Percentiles rank a stretch among this genome's conserved stretches.
Evolutionary conservation across 31 red algal species (phyloP).

Genomic region (Odonthalia washingtoniensis): DNA sequence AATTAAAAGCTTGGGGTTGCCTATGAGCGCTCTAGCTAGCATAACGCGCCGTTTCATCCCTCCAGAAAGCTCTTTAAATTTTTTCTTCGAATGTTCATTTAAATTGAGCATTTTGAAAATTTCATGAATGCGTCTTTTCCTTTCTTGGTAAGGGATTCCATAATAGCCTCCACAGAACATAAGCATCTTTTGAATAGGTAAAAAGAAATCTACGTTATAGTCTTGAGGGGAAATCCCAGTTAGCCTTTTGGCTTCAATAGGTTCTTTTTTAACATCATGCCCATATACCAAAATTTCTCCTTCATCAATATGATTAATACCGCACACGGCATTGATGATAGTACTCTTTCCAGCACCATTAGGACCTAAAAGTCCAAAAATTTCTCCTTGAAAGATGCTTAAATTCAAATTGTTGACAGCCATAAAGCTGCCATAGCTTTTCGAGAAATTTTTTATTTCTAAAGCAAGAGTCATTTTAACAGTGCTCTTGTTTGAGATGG

Average conservation of each 20-base stretch:
- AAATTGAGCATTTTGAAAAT: constrained; percentile 11
- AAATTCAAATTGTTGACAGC: constrained; percentile 30
- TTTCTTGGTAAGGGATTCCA: constrained; percentile 1
- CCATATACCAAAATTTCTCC: too few species aligned
- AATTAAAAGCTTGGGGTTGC: constrained; percentile 22
- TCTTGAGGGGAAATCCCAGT: constrained; percentile 12
- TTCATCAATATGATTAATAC: background rate
- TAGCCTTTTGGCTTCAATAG: too few species aligned
- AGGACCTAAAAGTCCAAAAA: constrained; percentile 21
- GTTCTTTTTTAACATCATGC: too few species aligned
- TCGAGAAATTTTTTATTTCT: background rate
- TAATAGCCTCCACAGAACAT: background rate
- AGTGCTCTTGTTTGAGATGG: too few species aligned
- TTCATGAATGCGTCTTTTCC: constrained; percentile 7
- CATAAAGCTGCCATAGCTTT: constrained; percentile 17
- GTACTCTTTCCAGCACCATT: constrained; percentile 37
- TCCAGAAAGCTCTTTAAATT: background rate
- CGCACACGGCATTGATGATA: background rate
- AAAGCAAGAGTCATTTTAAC: too few species aligned
- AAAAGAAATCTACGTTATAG: constrained; percentile 4
- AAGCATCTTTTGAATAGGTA: background rate
- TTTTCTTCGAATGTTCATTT: background rate
- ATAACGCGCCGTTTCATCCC: constrained; percentile 30
- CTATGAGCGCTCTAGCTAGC: constrained; percentile 2
- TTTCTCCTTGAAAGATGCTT: constrained; percentile 8